Base-by-base conservation (phyloP, 257 asterid genomes). In the Verbena officinalis region DNA sequence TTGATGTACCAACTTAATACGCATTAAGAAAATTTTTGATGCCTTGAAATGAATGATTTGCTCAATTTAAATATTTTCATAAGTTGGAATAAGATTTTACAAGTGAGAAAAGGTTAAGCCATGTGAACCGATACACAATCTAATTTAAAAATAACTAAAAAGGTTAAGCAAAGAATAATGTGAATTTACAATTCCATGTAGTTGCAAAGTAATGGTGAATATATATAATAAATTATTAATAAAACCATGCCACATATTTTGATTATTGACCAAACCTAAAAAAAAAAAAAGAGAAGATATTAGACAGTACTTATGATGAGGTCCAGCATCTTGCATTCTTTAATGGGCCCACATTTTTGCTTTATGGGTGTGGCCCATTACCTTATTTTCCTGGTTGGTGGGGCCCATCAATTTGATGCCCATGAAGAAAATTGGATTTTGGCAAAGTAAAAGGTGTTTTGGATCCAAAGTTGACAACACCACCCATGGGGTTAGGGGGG, bases 261-360 rank as follows among this genome's bases (percentile, higher is more conserved):
- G 77, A 78, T 73, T 45, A 80, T 65, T 72, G 78, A 64, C 70
- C 73, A 66, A 75, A 68, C 6, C 17, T 9, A 39, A 44, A 64
- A 75, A 64, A 79, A 52, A 54, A 43, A 53, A 20, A 73, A 46
- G 36, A 60, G 83, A 81, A n/a, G n/a, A n/a, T n/a, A n/a, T n/a
- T n/a, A n/a, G n/a, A n/a, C n/a, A n/a, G n/a, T 86, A 89, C 4
- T 57, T 22, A 83, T 87, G 88, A 87, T 87, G 91, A 87, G 70
- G 45, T 73, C 76, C 87, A 79, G 74, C 89, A 65, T 38, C 58
- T 50, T 20, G 55, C 70, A 81, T 60, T 49, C 73, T 59, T 31
- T 33, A 7, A 7, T 64, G 88, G 82, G 71, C 67, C 80, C 81
- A 55, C 74, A 24, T 2, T 1, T n/a, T 0, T 30, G 40, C 75